Percentiles rank a stretch among this genome's conserved stretches.
phyloP scores from a whole-genome alignment of 2,329 filamentous ascomycete genomes.

The Neonectria punicea region DNA sequence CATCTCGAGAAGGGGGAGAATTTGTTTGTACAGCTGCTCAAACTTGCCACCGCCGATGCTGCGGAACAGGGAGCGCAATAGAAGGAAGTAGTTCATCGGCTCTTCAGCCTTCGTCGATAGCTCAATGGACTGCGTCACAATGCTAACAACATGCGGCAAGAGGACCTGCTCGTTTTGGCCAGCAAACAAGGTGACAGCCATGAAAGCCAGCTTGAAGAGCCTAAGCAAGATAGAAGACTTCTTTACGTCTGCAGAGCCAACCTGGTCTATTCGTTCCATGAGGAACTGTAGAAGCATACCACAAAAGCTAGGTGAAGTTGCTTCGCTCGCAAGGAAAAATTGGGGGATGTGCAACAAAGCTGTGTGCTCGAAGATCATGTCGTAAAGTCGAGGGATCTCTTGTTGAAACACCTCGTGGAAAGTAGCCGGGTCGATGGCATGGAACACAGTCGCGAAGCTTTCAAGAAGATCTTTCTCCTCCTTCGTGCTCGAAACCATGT shows the following conservation, averaged over 20 bases:
- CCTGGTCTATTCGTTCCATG: conserved; percentile 95
- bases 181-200: conserved; percentile 97
- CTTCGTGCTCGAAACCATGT: conserved; percentile 92
- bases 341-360: conserved; percentile 94
- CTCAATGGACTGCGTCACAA: conserved; percentile 97
- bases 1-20: conserved; percentile 96
- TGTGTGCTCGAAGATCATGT: conserved; percentile 97
- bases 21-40: conserved; percentile 98
- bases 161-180: conserved; percentile 95
- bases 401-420: conserved; percentile 99
- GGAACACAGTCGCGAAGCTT: conserved; percentile 97
- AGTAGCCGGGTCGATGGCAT: conserved; percentile 96
- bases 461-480: conserved; percentile 98
- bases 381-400: conserved; percentile 95
- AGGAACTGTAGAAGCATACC: conserved; percentile 98
- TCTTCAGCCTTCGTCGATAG: conserved; percentile 95
- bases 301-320: conserved; percentile 95
- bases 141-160: conserved; percentile 94
- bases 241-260: conserved; percentile 90
- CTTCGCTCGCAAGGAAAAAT: conserved; percentile 98
- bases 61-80: conserved; percentile 90
- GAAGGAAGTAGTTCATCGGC: conserved; percentile 97
- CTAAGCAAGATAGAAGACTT: conserved; percentile 93
- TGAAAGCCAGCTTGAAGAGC: conserved; percentile 98
- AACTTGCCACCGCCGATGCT: conserved; percentile 98